phyloP scores from a whole-genome alignment of 768 basidiomycete genomes.

The Macrolepiota fuliginosa region DNA sequence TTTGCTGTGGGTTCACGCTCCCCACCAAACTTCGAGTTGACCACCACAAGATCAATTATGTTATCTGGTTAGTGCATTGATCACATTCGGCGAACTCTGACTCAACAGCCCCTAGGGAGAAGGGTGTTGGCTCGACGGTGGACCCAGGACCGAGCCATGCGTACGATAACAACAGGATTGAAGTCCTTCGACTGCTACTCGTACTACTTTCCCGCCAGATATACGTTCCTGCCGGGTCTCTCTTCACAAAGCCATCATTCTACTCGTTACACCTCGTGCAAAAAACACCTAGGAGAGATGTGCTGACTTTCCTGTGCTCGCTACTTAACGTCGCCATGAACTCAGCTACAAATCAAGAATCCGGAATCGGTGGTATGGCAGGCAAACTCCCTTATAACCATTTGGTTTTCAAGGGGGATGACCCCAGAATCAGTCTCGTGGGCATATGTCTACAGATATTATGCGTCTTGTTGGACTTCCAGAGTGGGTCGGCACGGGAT shows the following conservation, averaged over 20 bases:
- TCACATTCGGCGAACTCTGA: background rate
- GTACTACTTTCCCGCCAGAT: conserved; percentile 90
- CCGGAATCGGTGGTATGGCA: conserved; percentile 64
- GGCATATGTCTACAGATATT: conserved; percentile 76
- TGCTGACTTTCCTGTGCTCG: conserved; percentile 92
- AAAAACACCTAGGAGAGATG: conserved; percentile 71
- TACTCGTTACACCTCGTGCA: conserved; percentile 81
- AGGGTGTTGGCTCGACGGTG: conserved; percentile 86
- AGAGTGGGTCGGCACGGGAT: conserved; percentile 72
- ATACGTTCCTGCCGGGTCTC: conserved; percentile 67
- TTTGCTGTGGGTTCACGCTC: conserved; percentile 92
- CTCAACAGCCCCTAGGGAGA: conserved; percentile 63
- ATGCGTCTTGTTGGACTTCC: conserved; percentile 75
- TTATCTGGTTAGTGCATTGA: conserved; percentile 73
- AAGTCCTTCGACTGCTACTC: conserved; percentile 86
- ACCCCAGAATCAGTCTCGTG: conserved; percentile 69
- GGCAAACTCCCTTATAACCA: conserved; percentile 88
- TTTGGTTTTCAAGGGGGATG: conserved; percentile 87
- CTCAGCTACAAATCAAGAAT: conserved; percentile 48
- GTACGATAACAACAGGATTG: conserved; percentile 79
- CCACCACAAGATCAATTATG: conserved; percentile 80
- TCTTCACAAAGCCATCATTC: conserved; percentile 71
- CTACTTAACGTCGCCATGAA: conserved; percentile 89
- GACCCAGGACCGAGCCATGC: conserved; percentile 62
- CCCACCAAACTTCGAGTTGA: conserved; percentile 75